Evolutionary conservation across 495 filamentous ascomycete species (phyloP).

Genomic region (Lindgomyces ingoldianus): DNA sequence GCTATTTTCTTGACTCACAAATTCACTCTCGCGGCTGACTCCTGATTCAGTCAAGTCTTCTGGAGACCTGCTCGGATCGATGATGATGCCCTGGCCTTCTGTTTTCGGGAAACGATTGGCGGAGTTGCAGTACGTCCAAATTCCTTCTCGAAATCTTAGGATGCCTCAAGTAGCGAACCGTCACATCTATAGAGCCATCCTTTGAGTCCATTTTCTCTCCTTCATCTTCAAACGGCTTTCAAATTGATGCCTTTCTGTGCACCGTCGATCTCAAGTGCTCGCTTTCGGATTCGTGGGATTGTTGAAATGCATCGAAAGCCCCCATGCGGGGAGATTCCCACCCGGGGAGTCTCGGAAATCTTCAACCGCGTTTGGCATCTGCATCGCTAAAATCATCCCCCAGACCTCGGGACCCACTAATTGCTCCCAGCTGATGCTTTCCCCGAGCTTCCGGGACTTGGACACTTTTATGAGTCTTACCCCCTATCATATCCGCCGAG

Average conservation of each 20-base stretch:
- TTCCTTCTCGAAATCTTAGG: too few species aligned
- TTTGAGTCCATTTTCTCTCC: too few species aligned
- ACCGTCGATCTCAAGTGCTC: not conserved
- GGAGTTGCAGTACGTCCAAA: too few species aligned
- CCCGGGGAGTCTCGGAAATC: conserved; percentile 7
- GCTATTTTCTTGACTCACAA: not conserved
- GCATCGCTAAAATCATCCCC: too few species aligned
- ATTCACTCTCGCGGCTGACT: not conserved
- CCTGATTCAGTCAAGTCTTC: not conserved
- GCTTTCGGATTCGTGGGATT: not conserved
- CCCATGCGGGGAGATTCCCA: conserved; percentile 1
- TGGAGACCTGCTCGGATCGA: not conserved
- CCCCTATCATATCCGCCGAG: not conserved
- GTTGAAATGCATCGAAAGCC: conserved; percentile 1
- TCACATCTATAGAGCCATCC: too few species aligned
- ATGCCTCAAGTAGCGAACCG: too few species aligned
- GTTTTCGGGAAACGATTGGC: too few species aligned
- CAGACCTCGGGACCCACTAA: not conserved
- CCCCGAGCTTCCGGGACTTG: not conserved
- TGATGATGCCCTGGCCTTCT: not conserved
- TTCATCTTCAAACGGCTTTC: not conserved
- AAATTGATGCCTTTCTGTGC: not conserved
- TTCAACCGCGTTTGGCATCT: conserved; percentile 1
- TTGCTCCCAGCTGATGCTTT: not conserved
- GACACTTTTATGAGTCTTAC: not conserved